Base-by-base conservation (phyloP, 2,329 filamentous ascomycete genomes). In the Whalleya microplaca region DNA sequence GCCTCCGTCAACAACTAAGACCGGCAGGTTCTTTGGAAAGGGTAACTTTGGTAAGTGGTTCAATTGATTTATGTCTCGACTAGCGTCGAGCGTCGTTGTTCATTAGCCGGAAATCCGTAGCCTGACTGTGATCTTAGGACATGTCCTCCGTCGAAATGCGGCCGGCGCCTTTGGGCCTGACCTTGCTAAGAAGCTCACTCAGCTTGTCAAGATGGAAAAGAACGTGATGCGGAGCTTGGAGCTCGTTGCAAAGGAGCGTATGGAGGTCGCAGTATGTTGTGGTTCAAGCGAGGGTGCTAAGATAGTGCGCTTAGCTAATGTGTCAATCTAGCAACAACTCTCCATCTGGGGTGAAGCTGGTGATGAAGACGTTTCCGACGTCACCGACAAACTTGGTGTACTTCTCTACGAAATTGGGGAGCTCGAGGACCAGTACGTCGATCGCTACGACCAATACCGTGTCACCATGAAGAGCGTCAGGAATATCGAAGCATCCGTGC, bases 191-290 rank as follows among this genome's bases (percentile, higher is more conserved):
- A 99, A 99, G 84, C 88, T 99, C 61, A 92, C 93, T 41, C 91
- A 96, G 80, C 85, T 99, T 51, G 95, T 99, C 63, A 99, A 99
- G 86, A 99, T 99, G 95, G 95, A 99, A 81, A 99, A 99, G 87
- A 98, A 99, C 73, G 91, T 97, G 55, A 99, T 99, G 95, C 92
- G 95, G 76, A 97, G 92, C 74, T 88, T 98, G 83, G 95, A 99
- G 75, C 84, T 92, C 48, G 95, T 98, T 51, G 92, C 92, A 45
- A 89, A 92, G 71, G 95, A 99, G 82, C 88, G 95, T 69, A 98
- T 98, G 92, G 95, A 98, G 71, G 94, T 97, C 65, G 95, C 95
- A 71, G 92, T 96, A 90, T 71, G 91, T 84, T 20, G 41, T 41
- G 16, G n/a, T 47, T n/a, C 14, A n/a, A 5, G 5, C 12, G 8